phyloP scores from a whole-genome alignment of 2,329 filamentous ascomycete genomes.

The Sclerotinia nivalis region DNA sequence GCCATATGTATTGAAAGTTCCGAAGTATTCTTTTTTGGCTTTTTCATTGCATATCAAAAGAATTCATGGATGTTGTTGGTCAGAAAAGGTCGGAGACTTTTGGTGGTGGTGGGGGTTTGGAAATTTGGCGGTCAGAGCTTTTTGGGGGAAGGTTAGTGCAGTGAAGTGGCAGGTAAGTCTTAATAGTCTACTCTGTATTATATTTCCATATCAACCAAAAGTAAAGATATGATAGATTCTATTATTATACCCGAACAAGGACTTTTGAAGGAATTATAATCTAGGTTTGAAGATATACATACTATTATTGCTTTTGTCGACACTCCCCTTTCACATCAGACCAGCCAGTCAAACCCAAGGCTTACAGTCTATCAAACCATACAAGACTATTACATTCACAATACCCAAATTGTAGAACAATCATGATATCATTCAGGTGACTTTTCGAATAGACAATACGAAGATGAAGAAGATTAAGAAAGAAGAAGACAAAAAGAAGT shows the following conservation, averaged over 20 bases:
- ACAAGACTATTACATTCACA: too few species aligned
- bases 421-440: background rate
- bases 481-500: background rate
- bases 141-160: background rate
- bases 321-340: too few species aligned
- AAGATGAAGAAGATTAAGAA: background rate
- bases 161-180: too few species aligned
- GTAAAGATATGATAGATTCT: too few species aligned
- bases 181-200: too few species aligned
- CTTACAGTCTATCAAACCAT: too few species aligned
- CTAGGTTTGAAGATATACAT: too few species aligned
- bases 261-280: too few species aligned
- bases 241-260: too few species aligned
- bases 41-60: background rate
- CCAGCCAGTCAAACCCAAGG: too few species aligned
- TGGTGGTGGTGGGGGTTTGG: background rate
- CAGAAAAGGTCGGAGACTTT: background rate
- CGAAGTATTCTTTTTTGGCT: background rate
- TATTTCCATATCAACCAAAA: too few species aligned
- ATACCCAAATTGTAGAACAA: background rate
- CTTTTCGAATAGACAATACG: background rate
- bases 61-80: background rate
- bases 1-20: background rate
- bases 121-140: background rate
- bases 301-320: too few species aligned